Base-by-base conservation (phyloP, 2,329 filamentous ascomycete genomes). In the Fusarium miscanthi region DNA sequence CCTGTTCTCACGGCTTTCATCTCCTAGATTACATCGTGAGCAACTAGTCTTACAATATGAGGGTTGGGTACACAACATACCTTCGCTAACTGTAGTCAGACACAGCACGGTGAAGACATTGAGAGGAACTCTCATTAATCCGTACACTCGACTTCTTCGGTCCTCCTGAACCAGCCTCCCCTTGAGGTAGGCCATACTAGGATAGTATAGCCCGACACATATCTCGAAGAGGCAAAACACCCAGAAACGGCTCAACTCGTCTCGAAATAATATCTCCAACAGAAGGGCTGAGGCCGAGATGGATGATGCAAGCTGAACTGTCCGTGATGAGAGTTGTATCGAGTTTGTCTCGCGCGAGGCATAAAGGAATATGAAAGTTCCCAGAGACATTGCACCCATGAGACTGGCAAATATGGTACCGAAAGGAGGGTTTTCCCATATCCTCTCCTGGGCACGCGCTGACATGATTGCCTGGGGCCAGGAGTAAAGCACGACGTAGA, bases 21-120 rank as follows among this genome's bases (percentile, higher is more conserved):
- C 48, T 8, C 58, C 58, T 60, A 14, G 2, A 1, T 23, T 3
- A 0, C 1, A 23, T 17, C 0, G 10, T 59, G 9, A 59, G 35
- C 3, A 21, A 19, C 3, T 21, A 2, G 8, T 9, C 4, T 4
- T n/a, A 3, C 4, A 16, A 48, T 1, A 1, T 4, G 0, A 30
- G 27, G 5, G 4, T 8, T 5, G 10, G 4, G 1, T 10, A 1
- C 4, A 4, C 8, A 53, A 40, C 48, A 10, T 60, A 60, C 58
- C 38, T 60, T 56, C 30, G 12, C 12, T 56, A 16, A 30, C 23
- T 19, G 58, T 56, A 5, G 14, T 35, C 1, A 60, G 37, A 19
- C 48, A 60, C 0, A 60, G 3, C 9, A 37, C 4, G 3, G 38
- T 37, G 10, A 37, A n/a, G 11, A 33, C 1, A 37, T 23, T 60